Percentiles rank a stretch among this genome's conserved stretches.
These are phyloP conservation scores for Brassica napus DNA, from an alignment of 345 rosid species.

Conservation along the genomic window DNA sequence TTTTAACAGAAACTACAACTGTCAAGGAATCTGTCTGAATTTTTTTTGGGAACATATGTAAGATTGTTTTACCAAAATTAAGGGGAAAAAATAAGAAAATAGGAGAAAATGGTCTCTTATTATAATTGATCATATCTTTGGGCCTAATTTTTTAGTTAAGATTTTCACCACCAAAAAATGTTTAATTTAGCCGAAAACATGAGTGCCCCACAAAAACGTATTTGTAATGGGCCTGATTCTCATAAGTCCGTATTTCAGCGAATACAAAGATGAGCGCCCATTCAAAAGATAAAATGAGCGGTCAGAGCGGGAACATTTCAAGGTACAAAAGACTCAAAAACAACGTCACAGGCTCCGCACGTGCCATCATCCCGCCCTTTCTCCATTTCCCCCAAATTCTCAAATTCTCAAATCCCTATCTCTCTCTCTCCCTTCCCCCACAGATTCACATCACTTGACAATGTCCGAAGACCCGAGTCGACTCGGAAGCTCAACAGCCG, in stretches of 20 bases:
- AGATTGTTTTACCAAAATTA: no score
- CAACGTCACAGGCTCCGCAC: conserved; percentile 29
- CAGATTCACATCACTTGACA: conserved; percentile 27
- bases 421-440: neutral
- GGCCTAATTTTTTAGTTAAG: no score
- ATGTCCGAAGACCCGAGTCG: conserved; percentile 16
- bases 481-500: neutral
- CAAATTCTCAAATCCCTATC: conserved; percentile 25
- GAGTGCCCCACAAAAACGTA: no score
- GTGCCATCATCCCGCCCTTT: conserved; percentile 42
- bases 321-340: neutral
- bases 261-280: neutral
- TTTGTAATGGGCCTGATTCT: no score
- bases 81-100: no score
- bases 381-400: conserved; percentile 29
- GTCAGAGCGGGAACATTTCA: neutral
- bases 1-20: no score
- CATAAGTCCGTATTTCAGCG: neutral
- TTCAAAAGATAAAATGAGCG: neutral
- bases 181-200: no score
- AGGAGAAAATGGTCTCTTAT: no score
- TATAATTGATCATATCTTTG: no score
- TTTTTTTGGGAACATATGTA: no score
- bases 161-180: no score
- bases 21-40: no score